Base-by-base conservation (phyloP, 192 early-diverging fungal genomes). In the Phlyctochytrium bullatum region DNA sequence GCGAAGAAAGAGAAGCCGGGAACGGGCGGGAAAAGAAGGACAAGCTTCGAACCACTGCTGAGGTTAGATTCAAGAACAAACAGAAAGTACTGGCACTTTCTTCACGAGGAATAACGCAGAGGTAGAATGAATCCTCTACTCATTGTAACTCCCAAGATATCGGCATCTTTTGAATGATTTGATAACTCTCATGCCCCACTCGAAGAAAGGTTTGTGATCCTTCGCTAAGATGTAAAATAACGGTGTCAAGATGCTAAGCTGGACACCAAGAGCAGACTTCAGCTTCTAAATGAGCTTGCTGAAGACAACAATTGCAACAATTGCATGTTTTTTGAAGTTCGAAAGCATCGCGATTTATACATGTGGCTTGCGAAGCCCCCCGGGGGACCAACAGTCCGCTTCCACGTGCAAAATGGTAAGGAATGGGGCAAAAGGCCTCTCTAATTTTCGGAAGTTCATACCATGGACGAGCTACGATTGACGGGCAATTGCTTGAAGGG, bases 281-380 rank as follows among this genome's bases (percentile, higher is more conserved):
- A 87, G 3, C 73, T 92, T 31, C 77, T 99, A 52, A 99, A 99
- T 76, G 97, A 98, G 77, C 81, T 99, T 31, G 93, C 93, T 10
- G 93, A 97, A 62, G 86, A 97, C 61, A 93, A 92, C 83, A 94
- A 93, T 83, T 99, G 97, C 85, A 99, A 99, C 85, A 99, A 98
- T 68, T 90, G 89, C 68, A 80, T 99, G 51, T 99, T 92, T 73
- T 96, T 99, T 78, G 97, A 99, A 74, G 87, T 93, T 17, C 83
- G 95, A 60, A 94, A 92, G 71, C 86, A 92, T 74, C 87, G 86
- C 67, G 97, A 99, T 78, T 72, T 96, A 61, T 99, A 95, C 77
- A 67, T 99, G 88, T 99, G 97, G 97, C 83, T 97, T 58, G 82
- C 90, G 28, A 93, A 92, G 74, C 91, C 95, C 12, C 97, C 97